Conservation (phyloP, 2,329 filamentous ascomycete genomes). For the Fusarium xylarioides region DNA sequence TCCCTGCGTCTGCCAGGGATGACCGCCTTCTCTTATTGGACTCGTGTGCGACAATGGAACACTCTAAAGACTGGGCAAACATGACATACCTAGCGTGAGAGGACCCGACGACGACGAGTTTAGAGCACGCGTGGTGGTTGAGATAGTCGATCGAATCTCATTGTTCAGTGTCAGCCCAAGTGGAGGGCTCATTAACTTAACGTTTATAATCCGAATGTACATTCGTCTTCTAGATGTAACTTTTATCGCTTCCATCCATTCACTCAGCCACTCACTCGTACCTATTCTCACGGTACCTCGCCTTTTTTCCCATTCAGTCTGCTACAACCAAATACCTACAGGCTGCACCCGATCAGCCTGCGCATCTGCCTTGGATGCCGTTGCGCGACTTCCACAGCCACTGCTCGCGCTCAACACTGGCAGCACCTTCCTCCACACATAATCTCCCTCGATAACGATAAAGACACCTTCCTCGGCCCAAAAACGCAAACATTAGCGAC, state of each 20-base stretch:
- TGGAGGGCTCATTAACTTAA: background rate
- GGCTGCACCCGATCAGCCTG: conserved; percentile 29
- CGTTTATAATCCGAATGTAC: background rate
- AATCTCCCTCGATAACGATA: background rate
- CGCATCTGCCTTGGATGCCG: conserved; percentile 42
- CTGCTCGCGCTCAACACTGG: conserved; percentile 14
- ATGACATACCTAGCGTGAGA: conserved; percentile 40
- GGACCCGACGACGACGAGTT: conserved; percentile 9
- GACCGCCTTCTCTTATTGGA: conserved; percentile 39
- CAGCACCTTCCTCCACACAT: conserved; percentile 18
- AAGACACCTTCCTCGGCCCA: background rate
- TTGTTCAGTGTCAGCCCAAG: background rate
- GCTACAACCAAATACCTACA: conserved; percentile 12
- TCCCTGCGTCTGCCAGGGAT: conserved; percentile 24
- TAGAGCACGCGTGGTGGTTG: conserved; percentile 26
- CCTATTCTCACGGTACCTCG: background rate
- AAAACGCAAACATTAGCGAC: conserved; percentile 1
- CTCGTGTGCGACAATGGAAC: background rate
- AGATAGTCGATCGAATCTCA: conserved; percentile 10
- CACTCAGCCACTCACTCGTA: background rate
- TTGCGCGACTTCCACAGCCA: conserved; percentile 36
- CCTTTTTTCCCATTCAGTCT: conserved; percentile 5
- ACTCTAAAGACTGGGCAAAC: conserved; percentile 19
- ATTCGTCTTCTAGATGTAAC: background rate
- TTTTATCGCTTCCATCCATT: background rate